Evolutionary conservation across 768 basidiomycete species (phyloP), one percentile per base, ranked within the genome.

Genomic region (Sporobolomyces pararoseus): DNA sequence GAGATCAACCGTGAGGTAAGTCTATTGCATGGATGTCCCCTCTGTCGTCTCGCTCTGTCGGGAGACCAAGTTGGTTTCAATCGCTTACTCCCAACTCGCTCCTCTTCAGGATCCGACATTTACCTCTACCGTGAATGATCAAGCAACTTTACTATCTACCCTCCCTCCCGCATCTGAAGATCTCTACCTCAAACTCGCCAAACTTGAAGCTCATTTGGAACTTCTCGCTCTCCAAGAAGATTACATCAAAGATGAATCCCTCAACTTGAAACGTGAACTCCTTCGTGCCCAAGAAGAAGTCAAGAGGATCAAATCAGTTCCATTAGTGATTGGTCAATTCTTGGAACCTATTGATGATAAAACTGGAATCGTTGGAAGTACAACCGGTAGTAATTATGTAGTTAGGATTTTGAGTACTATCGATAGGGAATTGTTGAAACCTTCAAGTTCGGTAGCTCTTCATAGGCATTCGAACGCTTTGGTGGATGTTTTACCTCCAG

Each of bases 231-330:
- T 82, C 31, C 81, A 81, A 77, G 90, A 97, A 81, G 89, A 89
- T 81, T 99, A 98, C 79, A 96, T 99, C 81, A 95, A 98, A 79
- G 95, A 99, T 76, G 96, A 99, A 80, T 94, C 96, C 77, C 90
- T 90, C 21, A 97, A 97, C 78, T 86, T 99, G 65, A 95, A 98
- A 80, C 88, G 95, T 58, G 96, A 99, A 81, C 88, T 99, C 70
- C 89, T 98, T 75, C 91, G 96, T 65, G 96, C 96, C 0, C 96
- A 99, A 78, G 96, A 99, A 80, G 96, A 99, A 82, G 96, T 99
- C 78, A 96, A 97, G 81, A 90, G 96, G 67, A 99, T 99, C 79
- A 93, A 98, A 81, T 91, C 91, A 62, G 96, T 99, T 9, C 96
- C 96, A 0, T 87, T 99, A 21, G 96, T 99, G 78, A 99, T 99